Base-by-base conservation (phyloP, 2,329 filamentous ascomycete species). In the Aspergillus sclerotialis region DNA sequence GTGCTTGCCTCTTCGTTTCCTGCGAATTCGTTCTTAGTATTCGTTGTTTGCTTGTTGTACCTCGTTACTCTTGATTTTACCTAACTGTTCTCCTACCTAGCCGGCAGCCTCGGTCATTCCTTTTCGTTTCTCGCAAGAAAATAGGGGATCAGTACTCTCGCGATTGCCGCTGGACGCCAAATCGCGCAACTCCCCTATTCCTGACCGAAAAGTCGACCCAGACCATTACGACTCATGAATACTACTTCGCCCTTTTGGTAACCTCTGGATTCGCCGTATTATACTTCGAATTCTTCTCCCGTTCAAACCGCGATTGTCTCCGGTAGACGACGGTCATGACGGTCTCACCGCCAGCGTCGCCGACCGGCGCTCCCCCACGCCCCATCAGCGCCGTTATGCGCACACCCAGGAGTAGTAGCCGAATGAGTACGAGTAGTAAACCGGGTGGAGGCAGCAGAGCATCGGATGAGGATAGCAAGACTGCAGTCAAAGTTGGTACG, bases 401-500 rank as follows among this genome's bases (percentile, higher is more conserved):
- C 52, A 75, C 84, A 29, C 73, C 82, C 28, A 74, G 86, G 59
- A 92, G 85, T 58, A 84, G 73, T 49, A 94, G 87, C 65, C 84
- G 89, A 49, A 71, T 94, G 73, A 94, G 87, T 67, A 82, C 83
- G 69, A 61, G 64, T 45, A 81, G 84, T 67, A 90, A 84, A 62
- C 68, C 73, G 33, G 80, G 79, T 33, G 80, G 77, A 53, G 80
- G 82, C 44, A 94, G 86, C 65, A 78, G 86, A 55, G 82, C 83
- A 15, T 94, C 88, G 0, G 89, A 95, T 53, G 89, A 95, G 50
- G 89, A 94, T 60, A 75, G 75, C 43, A 89, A 84, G 60, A 94
- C 89, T 5, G 85, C 89, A 16, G 89, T 95, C 65, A 92, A 86
- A 90, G 89, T 95, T 59, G 89, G 89, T 95, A 76, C 52, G 88